Conservation (phyloP, 2,329 filamentous ascomycete genomes). For the Ceratocystis papillata region DNA sequence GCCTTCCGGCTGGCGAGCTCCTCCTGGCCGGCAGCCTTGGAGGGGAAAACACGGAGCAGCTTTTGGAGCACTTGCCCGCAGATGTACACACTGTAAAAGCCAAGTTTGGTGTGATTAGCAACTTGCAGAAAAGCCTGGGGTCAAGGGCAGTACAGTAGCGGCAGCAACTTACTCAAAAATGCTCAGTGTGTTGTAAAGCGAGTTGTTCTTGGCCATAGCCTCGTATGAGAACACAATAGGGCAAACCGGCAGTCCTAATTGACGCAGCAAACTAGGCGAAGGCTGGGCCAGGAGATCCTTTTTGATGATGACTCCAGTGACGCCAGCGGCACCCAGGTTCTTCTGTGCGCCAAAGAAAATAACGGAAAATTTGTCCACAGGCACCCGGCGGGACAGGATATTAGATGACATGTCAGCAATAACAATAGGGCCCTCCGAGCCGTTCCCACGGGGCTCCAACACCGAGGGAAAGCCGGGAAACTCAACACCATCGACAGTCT, state of each 20-base stretch:
- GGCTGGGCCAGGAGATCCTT: constrained; percentile 71
- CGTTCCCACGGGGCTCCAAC: constrained; percentile 47
- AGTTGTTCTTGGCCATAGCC: constrained; percentile 82
- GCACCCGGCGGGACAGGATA: constrained; percentile 70
- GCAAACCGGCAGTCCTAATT: constrained; percentile 63
- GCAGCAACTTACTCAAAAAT: constrained; percentile 60
- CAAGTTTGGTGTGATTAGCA: not conserved
- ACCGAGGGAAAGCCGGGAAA: constrained; percentile 62
- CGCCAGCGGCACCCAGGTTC: constrained; percentile 76
- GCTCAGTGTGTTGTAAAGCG: constrained; percentile 87
- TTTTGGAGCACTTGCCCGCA: constrained; percentile 78
- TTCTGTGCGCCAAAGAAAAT: constrained; percentile 95
- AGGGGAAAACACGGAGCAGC: constrained; percentile 53
- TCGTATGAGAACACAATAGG: constrained; percentile 76
- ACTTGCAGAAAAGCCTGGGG: not conserved
- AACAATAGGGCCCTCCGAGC: constrained; percentile 56
- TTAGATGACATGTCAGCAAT: constrained; percentile 93
- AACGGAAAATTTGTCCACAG: constrained; percentile 65
- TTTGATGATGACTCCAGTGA: constrained; percentile 76
- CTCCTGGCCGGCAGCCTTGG: constrained; percentile 68
- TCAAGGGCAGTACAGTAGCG: not conserved
- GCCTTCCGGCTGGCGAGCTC: constrained; percentile 65
- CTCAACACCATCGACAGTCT: constrained; percentile 89
- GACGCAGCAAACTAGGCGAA: constrained; percentile 56
- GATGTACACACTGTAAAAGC: constrained; percentile 58